These are phyloP conservation scores for Collariella sp. DNA, from an alignment of 495 filamentous ascomycete genomes.

Conservation along the genomic window DNA sequence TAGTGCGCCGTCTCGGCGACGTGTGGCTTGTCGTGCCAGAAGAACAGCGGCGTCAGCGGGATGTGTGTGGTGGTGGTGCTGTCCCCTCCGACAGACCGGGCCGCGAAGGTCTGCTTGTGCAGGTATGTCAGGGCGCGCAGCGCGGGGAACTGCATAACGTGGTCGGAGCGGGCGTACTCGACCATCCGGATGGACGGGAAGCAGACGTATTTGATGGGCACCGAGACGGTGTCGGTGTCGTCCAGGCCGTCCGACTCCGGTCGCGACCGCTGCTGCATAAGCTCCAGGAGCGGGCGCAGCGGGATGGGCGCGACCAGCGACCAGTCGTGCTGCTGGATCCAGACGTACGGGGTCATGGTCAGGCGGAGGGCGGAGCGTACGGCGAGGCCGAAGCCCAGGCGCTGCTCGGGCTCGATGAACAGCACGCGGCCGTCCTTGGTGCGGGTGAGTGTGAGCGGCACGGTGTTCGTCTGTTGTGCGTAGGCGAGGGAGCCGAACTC, in stretches of 20 bases:
- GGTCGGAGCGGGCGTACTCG: constrained; percentile 34
- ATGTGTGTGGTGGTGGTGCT: constrained; percentile 26
- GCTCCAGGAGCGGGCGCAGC: constrained; percentile 27
- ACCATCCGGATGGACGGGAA: constrained; percentile 37
- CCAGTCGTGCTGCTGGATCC: constrained; percentile 46
- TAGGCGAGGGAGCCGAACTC: constrained; percentile 35
- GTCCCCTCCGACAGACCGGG: constrained; percentile 6
- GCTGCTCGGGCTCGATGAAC: constrained; percentile 35
- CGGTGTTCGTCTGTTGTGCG: constrained; percentile 25
- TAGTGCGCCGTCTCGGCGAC: constrained; percentile 38
- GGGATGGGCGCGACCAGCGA: constrained; percentile 33
- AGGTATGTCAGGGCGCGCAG: constrained; percentile 30
- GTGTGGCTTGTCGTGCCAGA: constrained; percentile 46
- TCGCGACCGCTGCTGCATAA: constrained; percentile 28
- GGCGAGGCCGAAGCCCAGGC: constrained; percentile 39
- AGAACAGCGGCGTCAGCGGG: constrained; percentile 40
- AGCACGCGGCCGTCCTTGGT: constrained; percentile 29
- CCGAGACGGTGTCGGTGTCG: background rate
- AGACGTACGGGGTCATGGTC: constrained; percentile 37
- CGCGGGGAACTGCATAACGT: constrained; percentile 30
- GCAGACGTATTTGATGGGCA: constrained; percentile 35
- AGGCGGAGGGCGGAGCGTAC: constrained; percentile 37
- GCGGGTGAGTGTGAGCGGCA: constrained; percentile 27
- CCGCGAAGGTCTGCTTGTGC: constrained; percentile 30
- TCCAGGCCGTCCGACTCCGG: background rate